Conservation (phyloP, 306 rosid species). For the Trifolium repens region DNA sequence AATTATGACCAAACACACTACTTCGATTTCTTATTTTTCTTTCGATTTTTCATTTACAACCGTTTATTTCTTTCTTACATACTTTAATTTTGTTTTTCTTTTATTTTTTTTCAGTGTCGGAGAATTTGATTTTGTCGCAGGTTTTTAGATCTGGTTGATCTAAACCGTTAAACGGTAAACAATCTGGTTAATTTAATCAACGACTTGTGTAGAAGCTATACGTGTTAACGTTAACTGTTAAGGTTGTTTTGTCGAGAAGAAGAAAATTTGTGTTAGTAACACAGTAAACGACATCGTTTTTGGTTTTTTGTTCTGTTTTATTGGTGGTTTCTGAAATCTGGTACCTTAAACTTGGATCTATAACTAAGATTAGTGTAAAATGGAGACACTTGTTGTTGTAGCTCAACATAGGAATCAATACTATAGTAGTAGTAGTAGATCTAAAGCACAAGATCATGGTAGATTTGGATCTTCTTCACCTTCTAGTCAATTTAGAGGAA, state of each 20-base stretch:
- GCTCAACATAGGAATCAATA: constrained; percentile 76
- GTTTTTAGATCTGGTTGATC: constrained; percentile 43
- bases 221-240: constrained; percentile 18
- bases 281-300: constrained; percentile 22
- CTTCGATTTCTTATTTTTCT: not conserved
- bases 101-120: constrained; percentile 24
- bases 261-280: constrained; percentile 21
- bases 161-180: not conserved
- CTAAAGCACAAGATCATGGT: constrained; percentile 48
- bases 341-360: not conserved
- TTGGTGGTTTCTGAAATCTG: not conserved
- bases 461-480: constrained; percentile 57
- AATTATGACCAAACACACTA: not conserved
- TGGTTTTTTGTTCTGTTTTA: constrained; percentile 16
- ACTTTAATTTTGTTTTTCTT: not conserved
- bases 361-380: constrained; percentile 30
- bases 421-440: constrained; percentile 36
- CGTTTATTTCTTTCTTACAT: not conserved
- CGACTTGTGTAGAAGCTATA: not conserved
- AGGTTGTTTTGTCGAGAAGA: not conserved
- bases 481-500: constrained; percentile 53
- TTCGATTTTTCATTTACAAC: not conserved
- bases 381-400: constrained; percentile 73
- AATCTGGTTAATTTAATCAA: constrained; percentile 27
- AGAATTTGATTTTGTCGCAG: not conserved